These are phyloP conservation scores for Pseudocercospora vitis DNA, from an alignment of 2,329 filamentous ascomycete genomes.

Conservation along the genomic window DNA sequence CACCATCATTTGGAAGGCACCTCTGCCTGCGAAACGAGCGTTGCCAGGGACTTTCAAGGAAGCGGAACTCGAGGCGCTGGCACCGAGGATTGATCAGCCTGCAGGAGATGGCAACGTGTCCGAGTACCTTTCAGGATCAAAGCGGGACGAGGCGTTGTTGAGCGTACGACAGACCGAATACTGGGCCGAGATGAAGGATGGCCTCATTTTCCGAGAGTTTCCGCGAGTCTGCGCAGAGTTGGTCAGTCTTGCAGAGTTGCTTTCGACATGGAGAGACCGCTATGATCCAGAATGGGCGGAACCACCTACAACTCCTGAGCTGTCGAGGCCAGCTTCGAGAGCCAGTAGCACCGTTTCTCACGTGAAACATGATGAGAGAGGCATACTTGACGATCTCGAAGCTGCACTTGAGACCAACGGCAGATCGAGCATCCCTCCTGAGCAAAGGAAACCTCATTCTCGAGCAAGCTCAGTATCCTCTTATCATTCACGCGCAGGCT, in stretches of 20 bases:
- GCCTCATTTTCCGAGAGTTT: slow-evolving; percentile 53
- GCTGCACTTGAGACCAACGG: slow-evolving; percentile 34
- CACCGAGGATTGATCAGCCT: slow-evolving; percentile 39
- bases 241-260: slow-evolving; percentile 44
- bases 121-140: slow-evolving; percentile 48
- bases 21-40: slow-evolving; percentile 45
- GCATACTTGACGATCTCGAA: slow-evolving; percentile 30
- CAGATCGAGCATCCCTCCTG: slow-evolving; percentile 5
- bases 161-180: slow-evolving; percentile 52
- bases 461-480: slow-evolving; percentile 17
- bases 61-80: slow-evolving; percentile 46
- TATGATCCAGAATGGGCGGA: slow-evolving; percentile 26
- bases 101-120: slow-evolving; percentile 50
- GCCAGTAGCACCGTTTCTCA: slow-evolving; percentile 11
- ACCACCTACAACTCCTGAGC: slow-evolving; percentile 19
- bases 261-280: slow-evolving; percentile 29
- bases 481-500: slow-evolving; percentile 31
- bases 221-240: slow-evolving; percentile 43
- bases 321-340: slow-evolving; percentile 22
- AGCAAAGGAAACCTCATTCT: slow-evolving; percentile 12
- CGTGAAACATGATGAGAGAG: slow-evolving; percentile 4
- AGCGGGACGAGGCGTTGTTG: slow-evolving; percentile 46
- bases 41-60: slow-evolving; percentile 46
- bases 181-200: slow-evolving; percentile 52
- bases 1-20: slow-evolving; percentile 47